These are phyloP conservation scores for Rhytidhysteron rufulum DNA, from an alignment of 2,329 filamentous ascomycete species.

Conservation along the genomic window DNA sequence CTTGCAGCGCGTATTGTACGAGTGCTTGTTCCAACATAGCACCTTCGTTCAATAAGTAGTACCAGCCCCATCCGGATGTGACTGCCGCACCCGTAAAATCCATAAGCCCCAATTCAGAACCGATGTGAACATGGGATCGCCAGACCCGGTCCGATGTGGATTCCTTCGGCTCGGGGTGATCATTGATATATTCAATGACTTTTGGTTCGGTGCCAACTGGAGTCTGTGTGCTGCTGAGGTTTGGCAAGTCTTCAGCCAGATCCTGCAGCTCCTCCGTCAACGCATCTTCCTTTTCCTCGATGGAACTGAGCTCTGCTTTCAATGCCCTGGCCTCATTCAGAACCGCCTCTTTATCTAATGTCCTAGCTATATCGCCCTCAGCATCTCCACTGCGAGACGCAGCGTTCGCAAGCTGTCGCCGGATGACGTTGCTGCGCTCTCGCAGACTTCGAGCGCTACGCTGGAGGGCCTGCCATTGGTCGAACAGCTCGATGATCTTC, in stretches of 20 bases:
- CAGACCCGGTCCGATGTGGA: slow-evolving; percentile 46
- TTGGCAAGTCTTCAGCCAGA: slow-evolving; percentile 77
- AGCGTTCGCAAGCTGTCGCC: slow-evolving; percentile 48
- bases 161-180: slow-evolving; percentile 48
- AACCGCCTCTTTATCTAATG: slow-evolving; percentile 47
- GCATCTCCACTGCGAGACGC: slow-evolving; percentile 23
- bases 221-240: slow-evolving; percentile 74
- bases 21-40: slow-evolving; percentile 94
- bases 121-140: slow-evolving; percentile 82
- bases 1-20: slow-evolving; percentile 75
- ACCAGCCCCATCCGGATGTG: slow-evolving; percentile 96
- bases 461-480: slow-evolving; percentile 50
- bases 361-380: slow-evolving; percentile 30
- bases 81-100: slow-evolving; percentile 80
- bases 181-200: slow-evolving; percentile 75
- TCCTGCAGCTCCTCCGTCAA: slow-evolving; percentile 64
- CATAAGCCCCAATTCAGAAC: slow-evolving; percentile 78
- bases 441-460: slow-evolving; percentile 57
- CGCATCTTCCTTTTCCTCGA: slow-evolving; percentile 60
- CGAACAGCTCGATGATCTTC: slow-evolving; percentile 50
- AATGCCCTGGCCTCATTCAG: slow-evolving; percentile 61
- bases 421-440: slow-evolving; percentile 63
- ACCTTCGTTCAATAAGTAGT: slow-evolving; percentile 88
- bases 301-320: slow-evolving; percentile 58
- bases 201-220: slow-evolving; percentile 65